Base-by-base conservation (phyloP, 495 filamentous ascomycete species). In the Hypoxylon subgilvum region DNA sequence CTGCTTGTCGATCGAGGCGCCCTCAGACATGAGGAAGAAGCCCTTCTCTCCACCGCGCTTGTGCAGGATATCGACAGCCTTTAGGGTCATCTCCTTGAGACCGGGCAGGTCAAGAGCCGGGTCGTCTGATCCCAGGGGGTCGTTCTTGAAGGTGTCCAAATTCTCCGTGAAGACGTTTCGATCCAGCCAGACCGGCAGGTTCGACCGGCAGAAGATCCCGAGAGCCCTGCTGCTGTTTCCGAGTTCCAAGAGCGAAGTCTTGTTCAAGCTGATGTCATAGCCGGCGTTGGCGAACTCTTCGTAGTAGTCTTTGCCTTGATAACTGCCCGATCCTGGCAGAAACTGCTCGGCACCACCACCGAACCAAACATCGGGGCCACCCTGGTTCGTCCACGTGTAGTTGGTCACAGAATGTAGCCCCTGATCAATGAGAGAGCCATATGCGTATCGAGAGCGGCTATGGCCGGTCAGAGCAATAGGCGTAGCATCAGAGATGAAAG, bases 81-180 rank as follows among this genome's bases (percentile, higher is more conserved):
- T 91, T 31, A 89, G 74, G 0, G 88, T 90, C 88, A 90, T 91
- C n/a, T 91, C 86, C 68, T 87, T 88, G 13, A 89, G 79, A 3
- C 88, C 87, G 2, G 88, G 88, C 6, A 88, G 78, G 53, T 91
- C 87, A 5, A 77, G 76, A 2, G 88, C 87, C 22, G 84, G 68
- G 10, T 69, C 76, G 1, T 74, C 72, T 13, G 73, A 78, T 16
- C 88, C 86, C 4, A 82, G 77, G 0, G 88, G 86, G 57, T 82
- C 75, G 63, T 90, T 87, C 50, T 75, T 79, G 49, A 84, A 76
- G 62, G 74, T 77, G 32, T 69, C 62, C 0, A 88, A 73, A 71
- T 89, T 88, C 7, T 78, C 70, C 8, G 71, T 78, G 76, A 86
- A 91, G 56, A 91, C 79, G 61, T 88, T 88, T 45, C 87, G 81